Evolutionary conservation across 2,329 filamentous ascomycete genomes (phyloP).

Genomic region (Diaporthe citrichinensis): DNA sequence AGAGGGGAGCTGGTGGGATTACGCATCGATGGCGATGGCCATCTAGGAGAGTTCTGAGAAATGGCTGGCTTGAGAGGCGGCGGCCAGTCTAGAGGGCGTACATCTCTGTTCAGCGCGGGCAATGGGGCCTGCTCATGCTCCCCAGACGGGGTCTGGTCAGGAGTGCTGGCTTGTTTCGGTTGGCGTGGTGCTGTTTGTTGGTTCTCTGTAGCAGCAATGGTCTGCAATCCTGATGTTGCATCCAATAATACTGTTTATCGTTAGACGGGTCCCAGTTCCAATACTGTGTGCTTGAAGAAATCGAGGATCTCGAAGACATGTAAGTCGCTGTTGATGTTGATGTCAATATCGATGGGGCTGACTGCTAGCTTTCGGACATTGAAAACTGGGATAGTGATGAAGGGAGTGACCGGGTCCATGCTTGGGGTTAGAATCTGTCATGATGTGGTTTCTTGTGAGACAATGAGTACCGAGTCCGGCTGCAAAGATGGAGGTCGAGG

Average conservation of each 20-base stretch:
- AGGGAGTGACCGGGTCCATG: background rate
- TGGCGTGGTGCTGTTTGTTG: background rate
- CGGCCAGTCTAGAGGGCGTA: background rate
- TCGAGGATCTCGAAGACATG: background rate
- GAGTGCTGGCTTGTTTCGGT: background rate
- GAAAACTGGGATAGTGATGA: background rate
- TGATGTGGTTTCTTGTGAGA: background rate
- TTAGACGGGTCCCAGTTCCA: background rate
- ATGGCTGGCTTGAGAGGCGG: background rate
- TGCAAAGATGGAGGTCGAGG: background rate
- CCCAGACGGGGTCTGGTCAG: background rate
- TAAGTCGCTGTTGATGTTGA: background rate
- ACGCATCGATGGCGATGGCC: background rate
- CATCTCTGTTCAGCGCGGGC: background rate
- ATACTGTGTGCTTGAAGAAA: background rate
- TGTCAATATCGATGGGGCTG: background rate
- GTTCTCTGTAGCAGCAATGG: conserved; percentile 3
- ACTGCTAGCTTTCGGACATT: background rate
- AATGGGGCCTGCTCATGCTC: background rate
- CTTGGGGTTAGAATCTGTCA: background rate
- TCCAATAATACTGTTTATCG: background rate
- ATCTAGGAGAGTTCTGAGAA: background rate
- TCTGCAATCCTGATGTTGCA: background rate
- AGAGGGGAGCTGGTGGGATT: background rate
- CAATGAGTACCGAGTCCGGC: background rate